Evolutionary conservation across 2,329 filamentous ascomycete genomes (phyloP).

Genomic region (Leptographium flavum): DNA sequence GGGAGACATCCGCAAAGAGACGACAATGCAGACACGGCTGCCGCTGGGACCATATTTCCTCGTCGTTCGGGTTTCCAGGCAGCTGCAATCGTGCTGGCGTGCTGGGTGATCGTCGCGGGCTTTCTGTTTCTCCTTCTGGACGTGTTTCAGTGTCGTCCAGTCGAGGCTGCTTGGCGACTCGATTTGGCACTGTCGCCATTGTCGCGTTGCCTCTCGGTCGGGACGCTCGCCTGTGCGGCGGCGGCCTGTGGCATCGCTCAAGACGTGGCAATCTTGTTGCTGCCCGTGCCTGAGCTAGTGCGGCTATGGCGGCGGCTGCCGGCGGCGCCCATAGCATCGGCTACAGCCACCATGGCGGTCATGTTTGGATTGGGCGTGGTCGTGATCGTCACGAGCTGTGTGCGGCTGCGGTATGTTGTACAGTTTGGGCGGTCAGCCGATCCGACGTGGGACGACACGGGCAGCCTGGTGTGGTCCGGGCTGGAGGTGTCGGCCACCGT

Average conservation of each 20-base stretch:
- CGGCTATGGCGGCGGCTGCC: constrained; percentile 14
- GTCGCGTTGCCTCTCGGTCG: constrained; percentile 19
- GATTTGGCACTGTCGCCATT: constrained; percentile 12
- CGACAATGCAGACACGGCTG: neutral
- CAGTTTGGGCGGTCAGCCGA: constrained; percentile 17
- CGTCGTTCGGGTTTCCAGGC: constrained; percentile 14
- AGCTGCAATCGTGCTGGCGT: constrained; percentile 13
- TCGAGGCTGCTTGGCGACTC: constrained; percentile 18
- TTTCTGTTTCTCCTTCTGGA: constrained; percentile 18
- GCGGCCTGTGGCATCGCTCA: constrained; percentile 20
- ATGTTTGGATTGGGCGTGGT: constrained; percentile 25
- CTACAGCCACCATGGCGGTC: constrained; percentile 13
- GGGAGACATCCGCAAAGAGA: neutral
- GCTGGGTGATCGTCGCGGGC: constrained; percentile 14
- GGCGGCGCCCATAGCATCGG: neutral
- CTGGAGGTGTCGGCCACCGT: constrained; percentile 27
- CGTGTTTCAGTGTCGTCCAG: constrained; percentile 22
- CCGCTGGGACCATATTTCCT: neutral
- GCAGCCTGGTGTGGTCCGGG: constrained; percentile 27
- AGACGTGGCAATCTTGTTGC: constrained; percentile 19
- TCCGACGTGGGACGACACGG: constrained; percentile 26
- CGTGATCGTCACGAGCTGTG: constrained; percentile 20
- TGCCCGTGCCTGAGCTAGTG: constrained; percentile 20
- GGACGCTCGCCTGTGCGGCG: constrained; percentile 17
- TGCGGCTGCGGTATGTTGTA: constrained; percentile 21